phyloP scores from a whole-genome alignment of 73 alveolate species.

The Tetrahymena elliotti region DNA sequence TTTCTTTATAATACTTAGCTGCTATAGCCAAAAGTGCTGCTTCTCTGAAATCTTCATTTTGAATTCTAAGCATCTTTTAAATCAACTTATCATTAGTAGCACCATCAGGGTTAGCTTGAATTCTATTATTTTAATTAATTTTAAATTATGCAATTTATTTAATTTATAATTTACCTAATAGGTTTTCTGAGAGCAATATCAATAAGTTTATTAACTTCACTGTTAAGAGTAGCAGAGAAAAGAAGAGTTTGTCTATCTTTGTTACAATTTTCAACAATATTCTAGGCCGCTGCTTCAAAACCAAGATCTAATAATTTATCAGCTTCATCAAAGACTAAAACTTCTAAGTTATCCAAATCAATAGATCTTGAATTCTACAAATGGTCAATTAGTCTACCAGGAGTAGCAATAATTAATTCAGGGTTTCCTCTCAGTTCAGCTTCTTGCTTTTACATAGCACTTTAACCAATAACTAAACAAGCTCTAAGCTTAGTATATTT shows the following conservation, averaged over 20 bases:
- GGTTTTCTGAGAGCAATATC: slow-evolving; percentile 80
- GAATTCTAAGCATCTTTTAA: slow-evolving; percentile 6
- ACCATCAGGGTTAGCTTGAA: slow-evolving; percentile 10
- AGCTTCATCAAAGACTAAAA: slow-evolving; percentile 95
- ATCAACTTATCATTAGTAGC: slow-evolving; percentile 21
- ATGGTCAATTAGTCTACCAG: slow-evolving; percentile 91
- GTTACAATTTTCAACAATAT: slow-evolving; percentile 65
- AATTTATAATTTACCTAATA: slow-evolving; percentile 61
- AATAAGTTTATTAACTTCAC: slow-evolving; percentile 80
- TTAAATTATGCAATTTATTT: not conserved
- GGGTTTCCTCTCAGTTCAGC: slow-evolving; percentile 78
- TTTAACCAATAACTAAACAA: slow-evolving; percentile 87
- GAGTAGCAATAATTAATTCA: slow-evolving; percentile 89
- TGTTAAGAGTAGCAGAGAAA: slow-evolving; percentile 96
- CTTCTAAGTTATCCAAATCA: slow-evolving; percentile 67
- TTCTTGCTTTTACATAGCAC: slow-evolving; percentile 62
- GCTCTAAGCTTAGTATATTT: slow-evolving; percentile 71
- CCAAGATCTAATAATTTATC: slow-evolving; percentile 97
- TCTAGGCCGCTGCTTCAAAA: slow-evolving; percentile 77
- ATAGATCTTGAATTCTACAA: slow-evolving; percentile 15
- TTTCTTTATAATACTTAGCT: slow-evolving; percentile 45
- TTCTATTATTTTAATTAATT: not conserved
- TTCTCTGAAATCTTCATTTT: slow-evolving; percentile 23
- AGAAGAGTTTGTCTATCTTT: slow-evolving; percentile 90
- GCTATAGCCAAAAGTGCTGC: slow-evolving; percentile 46